Evolutionary conservation across 2,329 filamentous ascomycete genomes (phyloP), one percentile per base, ranked within the genome.

Genomic region (Colletotrichum orchidophilum): DNA sequence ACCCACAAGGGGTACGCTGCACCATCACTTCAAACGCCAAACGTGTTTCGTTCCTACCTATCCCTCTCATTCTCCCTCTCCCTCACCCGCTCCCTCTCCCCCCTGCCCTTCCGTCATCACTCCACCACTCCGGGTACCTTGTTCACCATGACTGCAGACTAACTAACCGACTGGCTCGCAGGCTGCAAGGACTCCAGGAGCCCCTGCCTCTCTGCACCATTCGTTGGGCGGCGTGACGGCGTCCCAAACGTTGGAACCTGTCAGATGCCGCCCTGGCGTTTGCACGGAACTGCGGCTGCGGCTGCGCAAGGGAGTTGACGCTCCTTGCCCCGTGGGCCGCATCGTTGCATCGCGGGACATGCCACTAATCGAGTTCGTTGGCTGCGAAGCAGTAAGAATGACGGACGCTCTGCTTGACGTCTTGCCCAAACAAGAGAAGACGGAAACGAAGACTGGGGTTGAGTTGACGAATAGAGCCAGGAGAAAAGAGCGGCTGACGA

Each of bases 1-100:
- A 63, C 68, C 68, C 68, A 68, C 68, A 61, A 58, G 58, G 64
- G 68, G 68, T 50, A 42, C 9, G 50, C 67, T 50, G 63, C 67
- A 66, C 31, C 63, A 21, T 50, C 29, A 62, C 50, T 46, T 71
- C 64, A 68, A 68, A 71, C 58, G 52, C 68, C 39, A 58, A 59
- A 68, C 59, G 64, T 63, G 68, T 71, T 71, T 71, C 68, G 68
- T 49, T 62, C 62, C 53, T n/a, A n/a, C n/a, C n/a, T n/a, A n/a
- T n/a, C n/a, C n/a, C n/a, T n/a, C n/a, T n/a, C n/a, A n/a, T n/a
- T 33, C 57, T 50, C 50, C 60, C 57, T 49, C 49, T 13, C 54
- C 29, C 5, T 27, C 35, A 24, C 24, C 24, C 3, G 8, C 13
- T 31, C 15, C 29, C 35, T 18, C 24, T 29, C n/a, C 6, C 5